Evolutionary conservation across 2,329 filamentous ascomycete species (phyloP), one percentile per base, ranked within the genome.

Genomic region (Pyrenochaeta sp.): DNA sequence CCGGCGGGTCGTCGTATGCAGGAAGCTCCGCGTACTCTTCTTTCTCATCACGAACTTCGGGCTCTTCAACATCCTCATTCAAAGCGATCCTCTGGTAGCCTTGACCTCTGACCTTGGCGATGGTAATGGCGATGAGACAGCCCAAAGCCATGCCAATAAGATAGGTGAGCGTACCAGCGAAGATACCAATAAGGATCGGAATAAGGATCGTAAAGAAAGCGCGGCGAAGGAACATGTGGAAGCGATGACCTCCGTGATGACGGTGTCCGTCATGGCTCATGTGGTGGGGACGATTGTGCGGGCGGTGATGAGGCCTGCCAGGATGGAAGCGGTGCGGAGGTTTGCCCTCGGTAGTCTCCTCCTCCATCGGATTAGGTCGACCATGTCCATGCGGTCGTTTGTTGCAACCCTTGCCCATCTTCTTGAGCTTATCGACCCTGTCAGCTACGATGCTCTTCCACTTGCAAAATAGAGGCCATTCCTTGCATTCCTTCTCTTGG

Each of bases 151-250:
- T 89, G 53, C 88, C 89, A 46, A 91, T 72, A 40, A 91, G 74
- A 76, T 89, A 90, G 62, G 89, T 87, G 30, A 83, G 82, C 53
- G 91, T 84, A 70, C 90, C 90, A 44, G 88, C 88, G 25, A 87
- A 83, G 62, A 92, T 83, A 57, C 90, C 90, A 62, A 91, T 83
- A 51, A 90, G 78, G 52, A 91, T 82, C 1, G 90, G 90, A 39
- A 92, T 80, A 47, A 92, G 74, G 44, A 92, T 83, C 60, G 89
- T 86, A 37, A 86, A 80, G 61, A 85, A 81, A 49, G 90, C 81
- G 66, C 85, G 85, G 69, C 82, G 71, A 36, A 72, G 53, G 59
- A 76, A 73, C 67, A 66, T 71, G 50, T 71, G 66, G 48, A 73
- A 36, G 43, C 65, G 64, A 60, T 72, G 65, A 48, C 66, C 61